Percentiles rank a stretch among this genome's conserved stretches.
Evolutionary conservation across 1,284 basidiomycete genomes (phyloP).

Genomic region (Sphagnurus paluster): DNA sequence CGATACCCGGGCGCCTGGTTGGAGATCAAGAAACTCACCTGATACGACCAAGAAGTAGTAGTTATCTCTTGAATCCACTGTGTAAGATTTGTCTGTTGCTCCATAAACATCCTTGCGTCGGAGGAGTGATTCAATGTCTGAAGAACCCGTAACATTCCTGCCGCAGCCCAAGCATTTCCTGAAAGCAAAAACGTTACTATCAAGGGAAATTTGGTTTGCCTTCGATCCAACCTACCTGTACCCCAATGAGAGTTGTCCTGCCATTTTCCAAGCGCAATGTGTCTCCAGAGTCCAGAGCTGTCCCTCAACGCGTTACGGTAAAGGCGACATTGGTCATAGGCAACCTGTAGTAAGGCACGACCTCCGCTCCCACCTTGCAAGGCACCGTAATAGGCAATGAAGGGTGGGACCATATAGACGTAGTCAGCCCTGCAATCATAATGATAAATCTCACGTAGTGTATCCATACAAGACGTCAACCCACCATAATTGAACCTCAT

Average conservation of each 20-base stretch:
- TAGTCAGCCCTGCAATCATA: slow-evolving; percentile 49
- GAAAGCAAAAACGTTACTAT: slow-evolving; percentile 8
- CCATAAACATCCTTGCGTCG: slow-evolving; percentile 35
- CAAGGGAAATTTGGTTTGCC: not conserved
- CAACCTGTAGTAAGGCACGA: slow-evolving; percentile 51
- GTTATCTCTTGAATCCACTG: slow-evolving; percentile 63
- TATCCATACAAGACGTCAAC: slow-evolving; percentile 12
- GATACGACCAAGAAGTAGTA: slow-evolving; percentile 45
- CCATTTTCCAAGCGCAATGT: slow-evolving; percentile 47
- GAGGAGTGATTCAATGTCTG: slow-evolving; percentile 54
- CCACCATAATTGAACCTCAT: slow-evolving; percentile 56
- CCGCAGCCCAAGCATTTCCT: slow-evolving; percentile 71
- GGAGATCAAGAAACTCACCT: slow-evolving; percentile 32
- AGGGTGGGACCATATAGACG: slow-evolving; percentile 77
- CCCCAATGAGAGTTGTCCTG: slow-evolving; percentile 54
- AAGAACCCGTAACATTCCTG: slow-evolving; percentile 58
- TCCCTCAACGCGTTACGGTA: slow-evolving; percentile 57
- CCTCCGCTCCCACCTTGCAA: slow-evolving; percentile 39
- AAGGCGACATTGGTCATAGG: slow-evolving; percentile 66
- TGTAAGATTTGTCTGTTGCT: slow-evolving; percentile 48
- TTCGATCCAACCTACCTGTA: slow-evolving; percentile 36
- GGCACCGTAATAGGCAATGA: slow-evolving; percentile 74
- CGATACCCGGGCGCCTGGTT: slow-evolving; percentile 2
- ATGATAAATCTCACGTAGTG: not conserved
- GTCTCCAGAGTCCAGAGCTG: slow-evolving; percentile 50